Evolutionary conservation across 768 basidiomycete species (phyloP), one percentile per base, ranked within the genome.

Genomic region (Panellus pusillus): DNA sequence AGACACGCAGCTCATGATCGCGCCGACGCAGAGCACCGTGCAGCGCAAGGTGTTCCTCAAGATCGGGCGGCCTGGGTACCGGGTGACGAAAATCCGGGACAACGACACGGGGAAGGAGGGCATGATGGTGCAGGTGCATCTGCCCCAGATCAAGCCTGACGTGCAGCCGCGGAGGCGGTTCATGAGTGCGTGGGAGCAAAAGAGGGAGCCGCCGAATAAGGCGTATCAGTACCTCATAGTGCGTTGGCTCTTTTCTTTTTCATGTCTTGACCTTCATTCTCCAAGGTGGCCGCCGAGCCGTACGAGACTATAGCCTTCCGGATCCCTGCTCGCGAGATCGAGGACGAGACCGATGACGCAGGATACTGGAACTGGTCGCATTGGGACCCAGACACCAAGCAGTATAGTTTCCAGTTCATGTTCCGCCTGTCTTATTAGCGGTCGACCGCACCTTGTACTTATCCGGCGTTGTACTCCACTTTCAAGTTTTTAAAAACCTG

Each of bases 241-340:
- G 64, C 64, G 94, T 82, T 14, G 17, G 47, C 19, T 11, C 29
- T 32, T 49, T 43, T 41, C 41, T 29, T 12, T 27, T 29, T 18
- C 36, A 24, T 52, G 12, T 13, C 42, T 47, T 52, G 70, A 75
- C 60, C 68, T 78, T 38, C 2, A 27, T 52, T 54, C 50, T 50
- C 44, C 1, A 52, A 98, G 96, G 92, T 98, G 55, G 97, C 96
- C 15, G 94, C 97, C n/a, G 97, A 98, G 64, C 95, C 96, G 6
- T 99, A 98, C 67, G 97, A 99, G 72, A 98, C 95, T 4, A 93
- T 99, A 62, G 93, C 94, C n/a, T 98, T 98, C 79, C 91, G 95
- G 15, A 93, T 99, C 65, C 97, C 96, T 42, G 91, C 97, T 20
- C 84, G 92, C 46, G 95, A 98, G 72, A 95, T 99, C 56, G 95